A percentile compares a stretch with the other conserved stretches of the same genome.
phyloP scores from a whole-genome alignment of 1,139 yeast genomes.

The Kodamaea arcana region DNA sequence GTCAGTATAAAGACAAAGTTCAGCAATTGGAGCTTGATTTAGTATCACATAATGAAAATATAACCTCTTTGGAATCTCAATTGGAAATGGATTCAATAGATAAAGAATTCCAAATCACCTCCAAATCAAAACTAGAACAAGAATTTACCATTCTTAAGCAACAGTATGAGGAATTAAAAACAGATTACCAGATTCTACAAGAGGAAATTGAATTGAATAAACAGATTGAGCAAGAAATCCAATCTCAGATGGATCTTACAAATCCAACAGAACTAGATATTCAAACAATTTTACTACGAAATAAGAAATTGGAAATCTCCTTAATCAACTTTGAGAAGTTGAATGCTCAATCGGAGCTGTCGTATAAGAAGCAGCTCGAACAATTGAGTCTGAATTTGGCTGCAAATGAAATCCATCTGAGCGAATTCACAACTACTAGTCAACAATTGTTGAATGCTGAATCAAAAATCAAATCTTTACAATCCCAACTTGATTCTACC shows the following conservation, averaged over 20 bases:
- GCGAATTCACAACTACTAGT: constrained; percentile 17
- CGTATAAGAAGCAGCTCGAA: constrained; percentile 20
- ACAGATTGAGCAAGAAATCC: constrained; percentile 37
- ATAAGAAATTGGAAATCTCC: constrained; percentile 36
- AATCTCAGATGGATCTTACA: constrained; percentile 13
- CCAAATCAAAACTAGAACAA: constrained; percentile 31
- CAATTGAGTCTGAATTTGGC: constrained; percentile 20
- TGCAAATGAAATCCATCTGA: constrained; percentile 11
- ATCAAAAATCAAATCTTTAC: constrained; percentile 39
- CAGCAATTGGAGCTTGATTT: constrained; percentile 17
- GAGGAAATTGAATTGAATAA: constrained; percentile 46
- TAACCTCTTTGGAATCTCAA: constrained; percentile 25
- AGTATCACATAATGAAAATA: constrained; percentile 4
- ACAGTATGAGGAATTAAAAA: constrained; percentile 34
- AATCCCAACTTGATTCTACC: constrained; percentile 38
- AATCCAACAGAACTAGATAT: constrained; percentile 15
- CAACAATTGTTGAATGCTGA: constrained; percentile 37
- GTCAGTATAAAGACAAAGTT: constrained; percentile 19
- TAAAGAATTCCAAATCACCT: constrained; percentile 46
- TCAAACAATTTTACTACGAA: constrained; percentile 21
- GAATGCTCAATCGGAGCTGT: constrained; percentile 20
- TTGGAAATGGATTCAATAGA: constrained; percentile 55
- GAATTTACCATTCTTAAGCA: constrained; percentile 26
- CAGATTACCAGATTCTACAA: constrained; percentile 38
- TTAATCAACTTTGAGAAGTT: constrained; percentile 37